Conservation (phyloP, 495 filamentous ascomycete genomes). For the Penicillium daleae region DNA sequence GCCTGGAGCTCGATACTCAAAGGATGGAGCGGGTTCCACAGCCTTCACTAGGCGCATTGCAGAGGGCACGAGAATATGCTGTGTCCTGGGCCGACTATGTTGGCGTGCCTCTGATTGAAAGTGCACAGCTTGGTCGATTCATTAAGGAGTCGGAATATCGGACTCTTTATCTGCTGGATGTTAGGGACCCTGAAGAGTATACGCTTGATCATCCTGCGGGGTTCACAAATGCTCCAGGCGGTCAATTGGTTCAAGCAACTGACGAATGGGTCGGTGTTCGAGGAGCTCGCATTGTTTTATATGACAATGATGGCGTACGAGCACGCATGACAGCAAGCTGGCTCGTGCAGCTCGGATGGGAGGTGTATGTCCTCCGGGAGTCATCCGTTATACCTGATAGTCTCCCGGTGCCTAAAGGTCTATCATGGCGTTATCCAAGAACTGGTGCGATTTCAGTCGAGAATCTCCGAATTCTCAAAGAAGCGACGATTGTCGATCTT, state of each 20-base stretch:
- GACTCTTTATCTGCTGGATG: slow-evolving; percentile 29
- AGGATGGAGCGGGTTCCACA: slow-evolving; percentile 17
- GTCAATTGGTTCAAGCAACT: slow-evolving; percentile 34
- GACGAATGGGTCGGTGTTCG: slow-evolving; percentile 35
- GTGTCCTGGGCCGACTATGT: slow-evolving; percentile 24
- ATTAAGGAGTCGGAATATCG: slow-evolving; percentile 15
- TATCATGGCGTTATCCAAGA: slow-evolving; percentile 7
- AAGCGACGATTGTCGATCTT: slow-evolving; percentile 29
- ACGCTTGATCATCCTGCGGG: slow-evolving; percentile 19
- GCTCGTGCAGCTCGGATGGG: slow-evolving; percentile 35
- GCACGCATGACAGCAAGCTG: slow-evolving; percentile 33
- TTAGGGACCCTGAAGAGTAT: slow-evolving; percentile 33
- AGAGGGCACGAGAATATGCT: slow-evolving; percentile 22
- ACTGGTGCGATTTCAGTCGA: slow-evolving; percentile 15
- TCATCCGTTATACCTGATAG: slow-evolving; percentile 5
- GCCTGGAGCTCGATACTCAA: slow-evolving; percentile 22
- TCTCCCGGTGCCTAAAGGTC: background rate
- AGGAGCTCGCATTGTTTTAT: slow-evolving; percentile 31
- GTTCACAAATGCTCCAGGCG: slow-evolving; percentile 34
- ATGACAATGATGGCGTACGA: slow-evolving; percentile 31
- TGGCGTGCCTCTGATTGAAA: slow-evolving; percentile 16
- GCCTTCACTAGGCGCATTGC: slow-evolving; percentile 21
- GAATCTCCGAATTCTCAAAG: slow-evolving; percentile 6
- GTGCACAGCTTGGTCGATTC: slow-evolving; percentile 8
- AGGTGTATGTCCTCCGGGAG: slow-evolving; percentile 26